Conservation (phyloP, 345 rosid genomes). For the Pugionium cornutum region DNA sequence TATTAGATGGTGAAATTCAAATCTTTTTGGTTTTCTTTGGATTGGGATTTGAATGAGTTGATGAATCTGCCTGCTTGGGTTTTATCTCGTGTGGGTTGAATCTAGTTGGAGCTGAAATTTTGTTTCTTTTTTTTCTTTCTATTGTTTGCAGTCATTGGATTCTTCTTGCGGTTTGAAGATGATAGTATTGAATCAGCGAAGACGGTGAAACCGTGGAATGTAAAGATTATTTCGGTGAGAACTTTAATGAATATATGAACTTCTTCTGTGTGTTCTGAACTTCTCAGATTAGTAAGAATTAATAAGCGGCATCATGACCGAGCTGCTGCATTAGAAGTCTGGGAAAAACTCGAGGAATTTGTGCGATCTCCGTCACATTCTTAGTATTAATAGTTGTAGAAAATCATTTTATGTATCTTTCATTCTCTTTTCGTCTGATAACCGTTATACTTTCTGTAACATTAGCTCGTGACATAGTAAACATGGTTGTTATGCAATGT, state of each 20-base stretch:
- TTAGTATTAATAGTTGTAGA: conserved; percentile 38
- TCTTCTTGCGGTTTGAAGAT: conserved; percentile 91
- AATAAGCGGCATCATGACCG: conserved; percentile 84
- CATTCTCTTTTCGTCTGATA: conserved; percentile 16
- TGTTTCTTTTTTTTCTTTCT: not conserved
- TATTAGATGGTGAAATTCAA: not conserved
- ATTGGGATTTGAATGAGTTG: not conserved
- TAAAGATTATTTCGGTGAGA: conserved; percentile 88
- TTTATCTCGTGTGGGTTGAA: not conserved
- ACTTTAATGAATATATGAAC: not conserved
- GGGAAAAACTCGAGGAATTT: conserved; percentile 92
- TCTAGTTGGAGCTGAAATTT: conserved; percentile 8
- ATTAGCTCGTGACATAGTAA: conserved; percentile 20
- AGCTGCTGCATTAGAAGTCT: conserved; percentile 95
- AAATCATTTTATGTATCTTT: conserved; percentile 32
- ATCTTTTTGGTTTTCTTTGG: conserved; percentile 1
- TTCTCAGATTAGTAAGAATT: conserved; percentile 87
- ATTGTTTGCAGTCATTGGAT: conserved; percentile 73
- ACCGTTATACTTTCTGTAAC: conserved; percentile 30
- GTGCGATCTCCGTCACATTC: conserved; percentile 82
- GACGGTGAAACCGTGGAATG: conserved; percentile 97
- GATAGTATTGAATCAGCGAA: conserved; percentile 94
- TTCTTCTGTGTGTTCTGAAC: conserved; percentile 24
- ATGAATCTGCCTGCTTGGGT: not conserved
- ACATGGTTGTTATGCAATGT: conserved; percentile 20